Evolutionary conservation across 495 filamentous ascomycete genomes (phyloP).

Genomic region (Daldinia concentrica): DNA sequence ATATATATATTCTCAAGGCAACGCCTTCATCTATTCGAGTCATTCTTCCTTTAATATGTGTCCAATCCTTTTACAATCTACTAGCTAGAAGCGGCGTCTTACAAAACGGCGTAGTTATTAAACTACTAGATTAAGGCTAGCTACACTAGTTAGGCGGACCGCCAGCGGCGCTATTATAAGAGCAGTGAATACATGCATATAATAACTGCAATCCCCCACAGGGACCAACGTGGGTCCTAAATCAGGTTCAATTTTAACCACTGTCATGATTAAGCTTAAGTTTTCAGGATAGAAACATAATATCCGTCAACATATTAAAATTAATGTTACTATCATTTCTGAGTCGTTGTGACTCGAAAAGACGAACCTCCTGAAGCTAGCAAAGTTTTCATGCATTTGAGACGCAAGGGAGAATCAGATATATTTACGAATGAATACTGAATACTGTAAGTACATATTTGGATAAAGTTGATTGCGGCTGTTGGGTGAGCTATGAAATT

Average conservation of each 20-base stretch:
- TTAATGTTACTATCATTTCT: neutral
- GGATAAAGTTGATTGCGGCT: constrained; percentile 1
- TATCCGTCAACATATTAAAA: neutral
- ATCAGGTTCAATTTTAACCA: constrained; percentile 25
- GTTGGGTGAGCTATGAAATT: constrained; percentile 12
- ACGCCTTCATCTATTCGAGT: too few relatives aligned
- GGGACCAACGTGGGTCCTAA: neutral
- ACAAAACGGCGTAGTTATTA: constrained; percentile 9
- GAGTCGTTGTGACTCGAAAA: neutral
- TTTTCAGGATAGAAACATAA: neutral
- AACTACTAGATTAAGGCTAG: neutral
- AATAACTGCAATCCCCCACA: neutral
- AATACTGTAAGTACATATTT: neutral
- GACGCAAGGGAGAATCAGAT: neutral
- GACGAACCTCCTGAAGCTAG: neutral
- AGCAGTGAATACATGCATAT: neutral
- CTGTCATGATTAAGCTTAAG: constrained; percentile 14
- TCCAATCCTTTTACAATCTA: neutral
- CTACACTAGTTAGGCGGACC: neutral
- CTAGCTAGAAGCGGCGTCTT: neutral
- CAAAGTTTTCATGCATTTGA: neutral
- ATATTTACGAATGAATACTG: neutral
- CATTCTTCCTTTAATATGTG: too few relatives aligned
- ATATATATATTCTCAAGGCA: too few relatives aligned
- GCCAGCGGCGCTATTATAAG: neutral